Evolutionary conservation across 176 grass and related monocot genomes (phyloP), one percentile per base, ranked within the genome.

Genomic region (Triticum monococcum): DNA sequence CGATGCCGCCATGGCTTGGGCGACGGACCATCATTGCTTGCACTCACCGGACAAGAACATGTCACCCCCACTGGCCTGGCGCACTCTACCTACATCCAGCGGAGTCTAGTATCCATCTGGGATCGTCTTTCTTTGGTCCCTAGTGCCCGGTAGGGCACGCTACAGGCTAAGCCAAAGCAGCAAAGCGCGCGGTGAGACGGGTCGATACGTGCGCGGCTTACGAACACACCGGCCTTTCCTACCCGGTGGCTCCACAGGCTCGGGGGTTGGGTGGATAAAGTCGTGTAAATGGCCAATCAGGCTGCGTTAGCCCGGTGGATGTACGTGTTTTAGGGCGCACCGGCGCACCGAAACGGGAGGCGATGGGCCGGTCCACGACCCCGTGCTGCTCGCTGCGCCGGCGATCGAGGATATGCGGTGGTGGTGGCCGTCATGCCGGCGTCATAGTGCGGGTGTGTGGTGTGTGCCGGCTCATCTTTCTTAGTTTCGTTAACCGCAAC

Each of bases 21-120:
- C 84, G 12, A 43, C 17, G 82, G 82, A 91, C 79, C 90, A 91
- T 91, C 90, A 91, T 88, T 91, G 82, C 90, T 23, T 73, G 90
- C 90, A 88, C 90, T 88, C 86, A 45, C 82, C 36, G 70, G 86
- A 86, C 90, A 88, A 20, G 18, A 88, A 78, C 90, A 91, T 85
- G 89, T 81, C 86, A 36, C 40, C 71, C 72, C 86, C 82, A 88
- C 86, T 85, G 11, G 9, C 81, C 63, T 41, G 72, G 14, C 43
- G 1, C 23, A 76, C 57, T n/a, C 40, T 9, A 77, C 40, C 33
- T 35, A 30, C 22, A 37, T 37, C 75, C 30, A 64, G 18, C 48
- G 17, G 69, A 3, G 56, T 52, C 64, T n/a, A 2, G 70, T 24
- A 33, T 68, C 59, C 20, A 28, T 74, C 85, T 52, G 76, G 60